Evolutionary conservation across 2,329 filamentous ascomycete species (phyloP).

Genomic region (Stagonosporopsis vannaccii): DNA sequence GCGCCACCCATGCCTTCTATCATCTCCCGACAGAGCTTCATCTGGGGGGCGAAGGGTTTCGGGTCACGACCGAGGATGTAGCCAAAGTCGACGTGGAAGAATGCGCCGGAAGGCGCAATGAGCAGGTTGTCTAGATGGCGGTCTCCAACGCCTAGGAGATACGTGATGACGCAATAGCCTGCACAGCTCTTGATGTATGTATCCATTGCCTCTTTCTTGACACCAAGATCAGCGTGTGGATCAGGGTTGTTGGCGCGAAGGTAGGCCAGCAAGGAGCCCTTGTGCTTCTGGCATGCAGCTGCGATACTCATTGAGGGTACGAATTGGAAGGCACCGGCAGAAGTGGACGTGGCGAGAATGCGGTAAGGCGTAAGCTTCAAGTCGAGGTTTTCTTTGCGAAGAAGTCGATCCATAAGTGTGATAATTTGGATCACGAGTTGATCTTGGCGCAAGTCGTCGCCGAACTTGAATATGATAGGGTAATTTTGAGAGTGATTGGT

Average conservation of each 20-base stretch:
- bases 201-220: slow-evolving; percentile 91
- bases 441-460: slow-evolving; percentile 94
- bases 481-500: slow-evolving; percentile 80
- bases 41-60: slow-evolving; percentile 94
- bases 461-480: slow-evolving; percentile 95
- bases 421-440: slow-evolving; percentile 98
- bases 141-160: slow-evolving; percentile 94
- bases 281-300: slow-evolving; percentile 83
- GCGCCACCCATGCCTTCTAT: slow-evolving; percentile 96
- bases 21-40: slow-evolving; percentile 98
- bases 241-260: slow-evolving; percentile 91
- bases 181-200: slow-evolving; percentile 96
- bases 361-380: slow-evolving; percentile 95
- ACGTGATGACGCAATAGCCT: slow-evolving; percentile 98
- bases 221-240: slow-evolving; percentile 77
- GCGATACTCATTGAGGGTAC: slow-evolving; percentile 86
- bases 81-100: slow-evolving; percentile 98
- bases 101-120: slow-evolving; percentile 86
- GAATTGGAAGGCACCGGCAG: slow-evolving; percentile 91
- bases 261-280: slow-evolving; percentile 78
- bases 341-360: slow-evolving; percentile 90
- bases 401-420: slow-evolving; percentile 93
- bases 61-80: slow-evolving; percentile 97
- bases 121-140: slow-evolving; percentile 95
- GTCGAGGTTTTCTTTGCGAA: slow-evolving; percentile 95